A percentile compares a stretch with the other conserved stretches of the same genome.
Evolutionary conservation across 2,329 filamentous ascomycete genomes (phyloP).

Genomic region (Phialophora expanda): DNA sequence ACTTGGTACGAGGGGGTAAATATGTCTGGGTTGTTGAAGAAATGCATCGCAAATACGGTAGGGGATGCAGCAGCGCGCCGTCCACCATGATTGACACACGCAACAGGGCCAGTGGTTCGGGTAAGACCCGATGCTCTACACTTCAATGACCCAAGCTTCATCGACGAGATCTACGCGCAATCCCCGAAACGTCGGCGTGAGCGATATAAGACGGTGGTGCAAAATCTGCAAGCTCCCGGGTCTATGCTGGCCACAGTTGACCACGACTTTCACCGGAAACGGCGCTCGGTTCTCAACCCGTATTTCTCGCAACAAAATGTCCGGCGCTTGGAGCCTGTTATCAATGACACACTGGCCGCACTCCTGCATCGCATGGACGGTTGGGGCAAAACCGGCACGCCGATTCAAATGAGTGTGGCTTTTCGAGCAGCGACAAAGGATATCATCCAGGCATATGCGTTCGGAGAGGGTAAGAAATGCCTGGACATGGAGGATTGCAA

Average conservation of each 20-base stretch:
- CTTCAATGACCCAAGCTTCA: conserved; percentile 4
- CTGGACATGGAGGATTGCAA: conserved; percentile 12
- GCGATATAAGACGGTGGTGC: conserved; percentile 6
- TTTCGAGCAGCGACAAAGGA: conserved; percentile 9
- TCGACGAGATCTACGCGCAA: conserved; percentile 7
- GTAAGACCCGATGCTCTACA: conserved; percentile 6
- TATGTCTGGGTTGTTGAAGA: conserved; percentile 9
- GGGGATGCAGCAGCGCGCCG: background rate
- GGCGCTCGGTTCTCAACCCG: conserved; percentile 2
- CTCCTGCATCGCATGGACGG: conserved; percentile 1
- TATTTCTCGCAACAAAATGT: conserved; percentile 13
- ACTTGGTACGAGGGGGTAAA: background rate
- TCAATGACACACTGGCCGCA: background rate
- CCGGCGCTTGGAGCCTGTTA: conserved; percentile 5
- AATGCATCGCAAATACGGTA: conserved; percentile 9
- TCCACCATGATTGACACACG: background rate
- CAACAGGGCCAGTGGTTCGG: conserved; percentile 3
- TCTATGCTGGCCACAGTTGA: conserved; percentile 2
- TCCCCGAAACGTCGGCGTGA: conserved; percentile 6
- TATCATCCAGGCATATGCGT: conserved; percentile 3
- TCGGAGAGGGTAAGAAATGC: conserved; percentile 3
- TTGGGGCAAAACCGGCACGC: background rate
- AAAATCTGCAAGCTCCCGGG: background rate
- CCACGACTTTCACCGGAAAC: conserved; percentile 9
- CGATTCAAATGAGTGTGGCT: background rate